Evolutionary conservation across 352 stramenopile species (phyloP), one percentile per base, ranked within the genome.

Genomic region (Globisporangium nunn): DNA sequence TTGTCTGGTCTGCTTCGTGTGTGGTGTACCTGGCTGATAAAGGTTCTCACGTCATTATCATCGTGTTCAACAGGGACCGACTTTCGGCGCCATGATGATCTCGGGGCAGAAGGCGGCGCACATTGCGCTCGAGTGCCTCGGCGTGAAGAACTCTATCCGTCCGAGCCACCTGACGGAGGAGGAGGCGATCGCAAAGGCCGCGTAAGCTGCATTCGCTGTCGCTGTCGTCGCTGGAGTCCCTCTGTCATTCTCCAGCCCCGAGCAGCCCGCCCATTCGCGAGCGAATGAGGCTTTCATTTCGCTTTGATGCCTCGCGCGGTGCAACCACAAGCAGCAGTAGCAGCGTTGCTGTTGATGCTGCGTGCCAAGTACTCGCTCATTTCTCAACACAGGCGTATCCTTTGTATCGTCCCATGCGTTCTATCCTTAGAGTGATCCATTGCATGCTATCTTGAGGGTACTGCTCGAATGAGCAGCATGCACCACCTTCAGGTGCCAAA

Each of bases 21-120:
- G 51, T 35, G 31, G 18, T 18, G 11, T 52, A 10, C 31, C 3
- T 39, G 35, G 3, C 18, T 48, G 44, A 1, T 47, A 3, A 2
- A 50, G 31, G 18, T 53, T 29, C 30, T 52, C 28, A 35, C 30
- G 41, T 23, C 3, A 23, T 2, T 45, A 28, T 31, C 6, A 43
- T 52, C 50, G 6, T 18, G 4, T 1, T 50, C 5, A 29, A 37
- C 43, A 80, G 71, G 74, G 74, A 41, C 74, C 74, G 46, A 85
- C 74, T 31, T 85, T 85, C 33, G 74, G 74, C 44, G 74, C 72
- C 40, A 85, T 85, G 74, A 85, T 85, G 74, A 85, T 85, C 63
- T 85, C 74, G 39, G 74, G 74, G 30, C 74, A 85, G 54, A 85
- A 85, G 71, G 74, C 74, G 2, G 74, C 74, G 51, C 74, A 85